Evolutionary conservation across 768 basidiomycete species (phyloP), one percentile per base, ranked within the genome.

Genomic region (Calocybe cyanea): DNA sequence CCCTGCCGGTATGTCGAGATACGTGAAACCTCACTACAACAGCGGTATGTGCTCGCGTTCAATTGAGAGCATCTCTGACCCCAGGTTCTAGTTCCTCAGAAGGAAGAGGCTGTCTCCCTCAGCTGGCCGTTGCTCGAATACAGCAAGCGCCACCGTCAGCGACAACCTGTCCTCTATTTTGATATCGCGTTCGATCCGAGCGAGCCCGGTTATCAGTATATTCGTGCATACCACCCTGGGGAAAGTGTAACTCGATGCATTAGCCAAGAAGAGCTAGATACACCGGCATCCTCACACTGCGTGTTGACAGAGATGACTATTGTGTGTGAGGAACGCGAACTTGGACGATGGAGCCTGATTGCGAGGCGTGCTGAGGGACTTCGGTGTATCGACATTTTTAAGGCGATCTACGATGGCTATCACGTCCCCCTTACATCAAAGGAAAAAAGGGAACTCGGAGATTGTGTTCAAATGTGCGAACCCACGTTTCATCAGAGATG

Each of bases 301-400:
- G 55, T 55, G 28, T 46, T 79, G 44, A 70, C 66, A 3, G 71
- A 78, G 46, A 80, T 82, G 70, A 59, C 64, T 47, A 75, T 83
- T 56, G 50, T 62, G 15, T 75, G 76, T 49, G 60, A 48, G n/a
- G 58, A 57, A 30, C 67, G 66, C 51, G 60, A 68, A 37, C 67
- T 68, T 53, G 55, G 68, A 28, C 44, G 49, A 31, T 73, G 71
- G 61, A 63, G 66, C 4, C 63, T 80, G 31, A 51, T 70, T 43
- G 69, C 80, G 46, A 66, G 68, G 38, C 67, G 72, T 30, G 40
- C 63, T 17, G 59, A 59, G 33, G 74, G 75, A 10, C 65, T 84
- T 45, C 63, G 73, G 11, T 76, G 79, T 53, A 68, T 75, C 18
- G 82, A 85, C 41, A 71, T 86, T 25, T 81, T 83, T 56, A 60